Evolutionary conservation across 1,284 basidiomycete genomes (phyloP).

Genomic region (Microbotryomycetes sp.): DNA sequence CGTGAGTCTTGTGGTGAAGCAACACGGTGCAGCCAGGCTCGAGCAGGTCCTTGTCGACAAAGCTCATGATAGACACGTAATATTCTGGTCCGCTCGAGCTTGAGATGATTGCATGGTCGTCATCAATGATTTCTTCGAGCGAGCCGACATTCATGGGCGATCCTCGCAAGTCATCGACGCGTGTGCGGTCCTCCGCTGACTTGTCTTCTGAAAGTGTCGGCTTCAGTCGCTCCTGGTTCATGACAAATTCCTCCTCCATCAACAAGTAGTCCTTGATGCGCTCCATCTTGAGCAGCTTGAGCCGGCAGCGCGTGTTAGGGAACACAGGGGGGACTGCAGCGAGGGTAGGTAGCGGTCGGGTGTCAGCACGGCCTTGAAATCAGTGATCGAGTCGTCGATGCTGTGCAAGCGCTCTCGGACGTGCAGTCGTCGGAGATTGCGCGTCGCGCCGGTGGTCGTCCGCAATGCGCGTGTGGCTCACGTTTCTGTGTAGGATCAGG

Average conservation of each 20-base stretch:
- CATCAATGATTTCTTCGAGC: conserved; percentile 98
- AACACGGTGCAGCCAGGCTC: conserved; percentile 95
- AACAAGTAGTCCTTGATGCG: conserved; percentile 97
- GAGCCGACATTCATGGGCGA: conserved; percentile 96
- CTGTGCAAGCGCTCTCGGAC: too few species aligned
- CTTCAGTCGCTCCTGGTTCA: conserved; percentile 85
- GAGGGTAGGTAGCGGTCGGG: too few species aligned
- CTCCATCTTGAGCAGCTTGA: conserved; percentile 92
- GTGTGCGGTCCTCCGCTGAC: conserved; percentile 88
- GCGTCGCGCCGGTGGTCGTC: too few species aligned
- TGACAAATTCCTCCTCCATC: conserved; percentile 85
- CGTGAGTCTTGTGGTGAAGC: conserved; percentile 92
- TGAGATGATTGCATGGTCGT: conserved; percentile 98
- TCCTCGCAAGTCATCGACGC: conserved; percentile 90
- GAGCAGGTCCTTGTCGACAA: conserved; percentile 96
- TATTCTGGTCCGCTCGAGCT: conserved; percentile 91
- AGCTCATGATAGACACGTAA: conserved; percentile 97
- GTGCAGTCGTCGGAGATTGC: too few species aligned
- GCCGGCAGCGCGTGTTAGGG: conserved; percentile 89
- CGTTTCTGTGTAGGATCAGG: conserved; percentile 81
- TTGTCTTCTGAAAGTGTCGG: conserved; percentile 84
- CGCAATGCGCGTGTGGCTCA: too few species aligned
- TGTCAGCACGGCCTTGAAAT: too few species aligned
- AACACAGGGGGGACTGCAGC: conserved; percentile 68
- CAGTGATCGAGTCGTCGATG: too few species aligned